Conservation (phyloP, 2,329 filamentous ascomycete genomes). For the Colletotrichum musicola region DNA sequence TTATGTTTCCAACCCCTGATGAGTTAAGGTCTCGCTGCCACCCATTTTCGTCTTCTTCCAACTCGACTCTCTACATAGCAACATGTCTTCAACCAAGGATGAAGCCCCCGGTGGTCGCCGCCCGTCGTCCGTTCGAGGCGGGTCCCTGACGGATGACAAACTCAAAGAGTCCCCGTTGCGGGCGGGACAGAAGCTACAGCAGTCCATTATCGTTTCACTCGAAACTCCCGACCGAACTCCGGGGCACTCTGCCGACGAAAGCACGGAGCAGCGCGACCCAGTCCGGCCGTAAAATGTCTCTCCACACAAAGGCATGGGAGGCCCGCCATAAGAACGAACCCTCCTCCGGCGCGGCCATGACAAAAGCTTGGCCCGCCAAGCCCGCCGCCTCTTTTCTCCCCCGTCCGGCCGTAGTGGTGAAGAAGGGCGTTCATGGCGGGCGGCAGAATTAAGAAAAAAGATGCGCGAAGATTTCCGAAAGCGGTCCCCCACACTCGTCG, state of each 20-base stretch:
- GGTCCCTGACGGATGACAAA: conserved; percentile 12
- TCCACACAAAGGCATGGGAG: not conserved
- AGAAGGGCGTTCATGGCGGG: not conserved
- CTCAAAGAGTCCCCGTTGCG: conserved; percentile 18
- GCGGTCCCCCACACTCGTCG: not conserved
- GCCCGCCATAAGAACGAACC: not conserved
- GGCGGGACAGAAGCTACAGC: conserved; percentile 5
- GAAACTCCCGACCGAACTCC: conserved; percentile 31
- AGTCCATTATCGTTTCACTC: conserved; percentile 26
- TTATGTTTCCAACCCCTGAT: not conserved
- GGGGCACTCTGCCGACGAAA: conserved; percentile 20
- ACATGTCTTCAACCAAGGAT: not conserved
- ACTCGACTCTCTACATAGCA: conserved; percentile 2
- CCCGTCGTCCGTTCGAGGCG: conserved; percentile 17
- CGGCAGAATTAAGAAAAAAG: not conserved
- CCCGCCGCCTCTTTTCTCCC: not conserved
- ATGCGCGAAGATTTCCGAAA: conserved; percentile 26
- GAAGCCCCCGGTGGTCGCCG: not conserved
- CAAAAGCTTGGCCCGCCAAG: conserved; percentile 6
- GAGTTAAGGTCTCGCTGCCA: not conserved
- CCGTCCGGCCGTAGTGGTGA: conserved; percentile 13
- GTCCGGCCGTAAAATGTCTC: conserved; percentile 11
- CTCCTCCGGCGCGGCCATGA: not conserved
- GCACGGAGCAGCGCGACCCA: conserved; percentile 19
- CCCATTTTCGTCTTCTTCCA: not conserved